A percentile compares a stretch with the other conserved stretches of the same genome.
phyloP scores from a whole-genome alignment of 108 stramenopile species.

The Poteriospumella lacustris region DNA sequence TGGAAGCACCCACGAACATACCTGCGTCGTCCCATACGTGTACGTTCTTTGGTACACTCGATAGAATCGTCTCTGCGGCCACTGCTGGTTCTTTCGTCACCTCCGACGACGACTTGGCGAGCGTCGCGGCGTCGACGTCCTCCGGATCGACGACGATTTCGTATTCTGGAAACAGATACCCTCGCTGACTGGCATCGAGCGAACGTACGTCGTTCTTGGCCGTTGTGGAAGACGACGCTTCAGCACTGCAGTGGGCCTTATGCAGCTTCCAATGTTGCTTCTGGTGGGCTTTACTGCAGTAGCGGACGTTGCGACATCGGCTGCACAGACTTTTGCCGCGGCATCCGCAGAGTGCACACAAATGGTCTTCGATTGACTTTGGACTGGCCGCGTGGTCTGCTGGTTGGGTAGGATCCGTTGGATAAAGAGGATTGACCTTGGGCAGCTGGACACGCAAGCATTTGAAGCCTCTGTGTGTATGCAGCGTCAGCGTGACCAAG shows the following conservation, averaged over 20 bases:
- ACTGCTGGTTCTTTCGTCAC: too few relatives aligned
- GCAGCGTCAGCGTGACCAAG: too few relatives aligned
- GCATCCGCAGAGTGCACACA: slow-evolving; percentile 5
- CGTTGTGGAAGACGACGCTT: not conserved
- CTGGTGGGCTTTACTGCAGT: slow-evolving; percentile 5
- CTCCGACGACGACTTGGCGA: too few relatives aligned
- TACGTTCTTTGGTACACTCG: not conserved
- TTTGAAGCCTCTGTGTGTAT: too few relatives aligned
- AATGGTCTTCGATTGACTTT: not conserved
- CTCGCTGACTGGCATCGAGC: too few relatives aligned
- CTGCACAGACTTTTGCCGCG: not conserved
- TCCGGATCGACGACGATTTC: slow-evolving; percentile 3
- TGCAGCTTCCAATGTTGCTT: slow-evolving; percentile 27
- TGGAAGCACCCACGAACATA: not conserved
- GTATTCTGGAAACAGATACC: not conserved
- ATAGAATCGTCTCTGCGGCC: not conserved
- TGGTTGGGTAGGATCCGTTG: not conserved
- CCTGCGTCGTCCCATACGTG: not conserved
- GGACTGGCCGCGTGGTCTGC: not conserved
- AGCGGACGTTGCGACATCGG: not conserved
- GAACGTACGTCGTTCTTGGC: not conserved
- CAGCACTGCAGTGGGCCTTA: not conserved
- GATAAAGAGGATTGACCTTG: not conserved
- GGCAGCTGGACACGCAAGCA: slow-evolving; percentile 1
- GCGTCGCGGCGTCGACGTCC: not conserved